These are phyloP conservation scores for Pseudogymnoascus pannorum DNA, from an alignment of 2,329 filamentous ascomycete genomes.

Conservation along the genomic window DNA sequence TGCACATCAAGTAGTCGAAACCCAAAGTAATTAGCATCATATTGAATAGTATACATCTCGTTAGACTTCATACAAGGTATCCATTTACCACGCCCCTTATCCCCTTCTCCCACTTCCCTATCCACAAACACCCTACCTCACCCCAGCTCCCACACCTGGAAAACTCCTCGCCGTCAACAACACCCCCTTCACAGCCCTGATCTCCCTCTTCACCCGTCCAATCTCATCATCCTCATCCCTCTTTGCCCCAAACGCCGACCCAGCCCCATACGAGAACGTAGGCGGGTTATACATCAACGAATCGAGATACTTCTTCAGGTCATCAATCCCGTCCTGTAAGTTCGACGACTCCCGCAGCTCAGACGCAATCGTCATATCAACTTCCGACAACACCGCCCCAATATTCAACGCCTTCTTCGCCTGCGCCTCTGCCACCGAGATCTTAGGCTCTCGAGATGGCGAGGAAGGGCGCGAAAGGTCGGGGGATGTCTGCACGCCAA, in stretches of 20 bases:
- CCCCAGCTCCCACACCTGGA: slow-evolving; percentile 32
- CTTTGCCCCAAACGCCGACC: slow-evolving; percentile 33
- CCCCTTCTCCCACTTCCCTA: too few species aligned
- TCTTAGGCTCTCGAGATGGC: slow-evolving; percentile 18
- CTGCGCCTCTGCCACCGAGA: slow-evolving; percentile 30
- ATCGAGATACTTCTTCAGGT: slow-evolving; percentile 60
- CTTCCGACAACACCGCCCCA: slow-evolving; percentile 43
- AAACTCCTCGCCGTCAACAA: slow-evolving; percentile 70
- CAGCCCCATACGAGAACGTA: slow-evolving; percentile 18
- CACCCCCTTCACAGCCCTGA: slow-evolving; percentile 71
- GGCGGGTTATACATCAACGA: slow-evolving; percentile 42
- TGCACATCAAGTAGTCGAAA: too few species aligned
- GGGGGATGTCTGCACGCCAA: slow-evolving; percentile 68
- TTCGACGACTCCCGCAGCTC: slow-evolving; percentile 21
- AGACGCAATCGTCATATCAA: slow-evolving; percentile 37
- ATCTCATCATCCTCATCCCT: slow-evolving; percentile 62
- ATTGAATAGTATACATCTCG: too few species aligned
- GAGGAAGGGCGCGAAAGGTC: slow-evolving; percentile 34
- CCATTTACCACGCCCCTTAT: too few species aligned
- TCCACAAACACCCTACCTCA: too few species aligned
- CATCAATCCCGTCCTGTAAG: slow-evolving; percentile 30
- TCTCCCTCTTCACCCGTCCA: slow-evolving; percentile 64
- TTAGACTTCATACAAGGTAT: too few species aligned
- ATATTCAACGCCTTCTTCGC: slow-evolving; percentile 30
- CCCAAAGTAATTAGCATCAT: too few species aligned